phyloP scores from a whole-genome alignment of 2,329 filamentous ascomycete genomes.

The Xylariaceae sp. region DNA sequence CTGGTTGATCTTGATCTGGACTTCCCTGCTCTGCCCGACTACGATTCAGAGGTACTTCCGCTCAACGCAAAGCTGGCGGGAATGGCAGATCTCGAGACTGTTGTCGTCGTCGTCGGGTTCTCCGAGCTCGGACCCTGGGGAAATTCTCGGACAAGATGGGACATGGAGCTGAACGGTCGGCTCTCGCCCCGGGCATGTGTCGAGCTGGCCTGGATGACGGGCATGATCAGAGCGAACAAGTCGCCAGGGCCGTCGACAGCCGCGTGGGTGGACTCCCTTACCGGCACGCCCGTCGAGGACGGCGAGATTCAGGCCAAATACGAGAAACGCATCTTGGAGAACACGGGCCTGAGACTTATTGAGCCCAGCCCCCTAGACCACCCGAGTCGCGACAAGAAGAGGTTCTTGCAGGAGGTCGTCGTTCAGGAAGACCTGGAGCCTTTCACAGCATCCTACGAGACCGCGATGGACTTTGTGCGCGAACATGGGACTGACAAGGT shows the following conservation, averaged over 20 bases:
- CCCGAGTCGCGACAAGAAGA: constrained; percentile 98
- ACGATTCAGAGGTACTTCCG: constrained; percentile 84
- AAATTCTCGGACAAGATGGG: constrained; percentile 96
- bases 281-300: constrained; percentile 91
- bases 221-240: constrained; percentile 97
- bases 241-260: constrained; percentile 93
- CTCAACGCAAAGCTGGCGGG: constrained; percentile 88
- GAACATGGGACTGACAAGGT: constrained; percentile 96
- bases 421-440: constrained; percentile 96
- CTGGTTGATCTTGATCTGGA: constrained; percentile 97
- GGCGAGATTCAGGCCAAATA: constrained; percentile 98
- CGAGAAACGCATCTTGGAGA: constrained; percentile 92
- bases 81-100: constrained; percentile 98
- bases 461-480: constrained; percentile 92
- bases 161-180: constrained; percentile 96
- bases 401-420: constrained; percentile 93
- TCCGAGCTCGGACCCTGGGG: constrained; percentile 96
- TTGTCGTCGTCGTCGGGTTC: constrained; percentile 95
- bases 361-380: constrained; percentile 97
- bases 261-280: constrained; percentile 96
- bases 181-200: constrained; percentile 97
- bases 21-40: constrained; percentile 85
- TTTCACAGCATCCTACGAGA: constrained; percentile 96
- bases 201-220: constrained; percentile 99
- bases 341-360: constrained; percentile 94